Evolutionary conservation across 2,329 filamentous ascomycete genomes (phyloP), one percentile per base, ranked within the genome.

Genomic region (Teratosphaeria gauchensis): DNA sequence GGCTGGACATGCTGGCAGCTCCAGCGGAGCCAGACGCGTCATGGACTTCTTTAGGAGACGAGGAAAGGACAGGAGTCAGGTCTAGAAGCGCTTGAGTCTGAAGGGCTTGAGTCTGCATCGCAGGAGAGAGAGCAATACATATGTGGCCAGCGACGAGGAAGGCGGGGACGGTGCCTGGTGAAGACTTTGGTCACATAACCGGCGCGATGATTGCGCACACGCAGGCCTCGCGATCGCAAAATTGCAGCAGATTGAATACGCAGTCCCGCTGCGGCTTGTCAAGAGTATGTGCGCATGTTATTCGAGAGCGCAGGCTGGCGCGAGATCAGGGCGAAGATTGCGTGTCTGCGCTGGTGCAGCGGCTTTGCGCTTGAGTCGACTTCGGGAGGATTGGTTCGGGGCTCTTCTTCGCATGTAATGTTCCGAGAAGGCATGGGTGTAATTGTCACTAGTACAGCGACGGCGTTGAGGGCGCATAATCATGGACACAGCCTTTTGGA

Each of bases 21-120:
- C 86, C 63, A 90, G 90, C 58, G 89, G 91, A 2, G 91, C 92
- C 14, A 87, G 92, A 72, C 86, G 90, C 71, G 94, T 99, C 46
- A 97, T 99, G 92, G 92, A 99, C 76, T 96, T 97, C 75, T 99
- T 99, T 79, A 83, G 94, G 67, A 83, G 92, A 72, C 84, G 92
- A 71, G 90, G 89, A 58, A 90, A 87, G 76, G 89, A 73, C 56
- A 64, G 71, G 31, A 62, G 64, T 35, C 53, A 60, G 55, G 55
- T 54, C 33, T 61, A 56, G 51, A 48, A 48, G 42, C 16, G 42
- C 42, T 48, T 48, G 42, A n/a, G n/a, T 19, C 42, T 24, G 16
- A 48, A n/a, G 16, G 9, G 16, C 42, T 48, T 48, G 42, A 2
- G 16, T 48, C 42, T 48, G 42, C 42, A 19, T 21, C 19, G n/a